Percentiles rank a stretch among this genome's conserved stretches.
Conservation (phyloP, 768 basidiomycete genomes). For the Sporobolomyces roseus region DNA sequence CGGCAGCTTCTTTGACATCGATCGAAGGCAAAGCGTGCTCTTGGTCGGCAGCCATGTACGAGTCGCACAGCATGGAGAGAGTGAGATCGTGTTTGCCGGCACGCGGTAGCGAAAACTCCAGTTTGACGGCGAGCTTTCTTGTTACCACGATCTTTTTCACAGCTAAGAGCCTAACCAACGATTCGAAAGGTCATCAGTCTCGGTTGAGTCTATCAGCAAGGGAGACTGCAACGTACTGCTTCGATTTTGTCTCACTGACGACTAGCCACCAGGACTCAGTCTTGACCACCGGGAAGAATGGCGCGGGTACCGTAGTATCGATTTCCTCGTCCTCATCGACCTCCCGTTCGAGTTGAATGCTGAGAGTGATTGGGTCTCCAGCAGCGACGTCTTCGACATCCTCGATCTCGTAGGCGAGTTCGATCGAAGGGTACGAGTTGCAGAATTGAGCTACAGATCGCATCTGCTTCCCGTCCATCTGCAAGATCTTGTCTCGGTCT, state of each 20-base stretch:
- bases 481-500: conserved; percentile 67
- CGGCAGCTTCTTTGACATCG: conserved; percentile 18
- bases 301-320: conserved; percentile 83
- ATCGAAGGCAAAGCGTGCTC: conserved; percentile 51
- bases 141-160: conserved; percentile 76
- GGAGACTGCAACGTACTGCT: conserved; percentile 3
- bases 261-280: conserved; percentile 97
- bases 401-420: conserved; percentile 79
- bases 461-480: conserved; percentile 84
- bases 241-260: conserved; percentile 60
- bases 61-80: conserved; percentile 87
- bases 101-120: conserved; percentile 83
- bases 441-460: conserved; percentile 91
- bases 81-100: conserved; percentile 70
- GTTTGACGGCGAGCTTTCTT: conserved; percentile 68
- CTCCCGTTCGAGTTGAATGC: conserved; percentile 75
- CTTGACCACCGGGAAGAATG: conserved; percentile 85
- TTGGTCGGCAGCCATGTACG: conserved; percentile 86
- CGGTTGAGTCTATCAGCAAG: conserved; percentile 52
- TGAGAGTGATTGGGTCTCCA: conserved; percentile 72
- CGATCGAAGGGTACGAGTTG: conserved; percentile 83
- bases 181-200: not conserved
- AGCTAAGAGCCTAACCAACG: conserved; percentile 72
- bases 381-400: conserved; percentile 78
- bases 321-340: conserved; percentile 67